Base-by-base conservation (phyloP, 441 rosid genomes). In the Populus trichocarpa region DNA sequence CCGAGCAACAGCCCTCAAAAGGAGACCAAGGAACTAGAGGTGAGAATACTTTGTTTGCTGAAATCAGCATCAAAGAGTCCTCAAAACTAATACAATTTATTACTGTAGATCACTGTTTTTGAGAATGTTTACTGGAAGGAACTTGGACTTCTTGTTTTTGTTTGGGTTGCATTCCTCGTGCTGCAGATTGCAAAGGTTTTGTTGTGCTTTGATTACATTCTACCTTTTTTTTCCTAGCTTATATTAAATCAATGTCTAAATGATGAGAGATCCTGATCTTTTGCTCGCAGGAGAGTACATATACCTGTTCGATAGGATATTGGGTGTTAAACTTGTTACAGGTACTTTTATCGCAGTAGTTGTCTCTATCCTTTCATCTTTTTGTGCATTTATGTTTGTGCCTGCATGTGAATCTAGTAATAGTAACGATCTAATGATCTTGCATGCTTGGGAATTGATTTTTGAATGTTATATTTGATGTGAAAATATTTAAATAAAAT, bases 241-340 rank as follows among this genome's bases (percentile, higher is more conserved):
- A 23, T 74, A 50, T 46, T 74, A 33, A 73, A 70, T 66, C 74
- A 68, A 67, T 74, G 67, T 11, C 74, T 59, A 33, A 32, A 16
- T 42, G 30, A 69, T 18, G 10, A 50, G n/a, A 71, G 61, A 61
- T 33, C 18, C 63, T 61, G 42, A 22, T 50, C 23, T 76, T 23
- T 72, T 67, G 70, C 20, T 5, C 70, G 77, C 89, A 91, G 90
- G 83, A 84, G 77, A 73, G 81, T 78, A 61, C 83, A 57, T 46
- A 70, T 67, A 78, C 90, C 42, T 91, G 95, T 81, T 89, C 93
- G 2, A 67, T 66, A 28, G 67, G 22, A 74, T 91, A 88, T 77
- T 91, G 95, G 95, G 69, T 74, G 6, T 69, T 87, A 8, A 91
- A 89, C 81, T 26, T 88, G 78, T 77, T 83, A 61, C 95, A 91